Evolutionary conservation across 2,329 filamentous ascomycete genomes (phyloP).

Genomic region (Botrytis aclada): DNA sequence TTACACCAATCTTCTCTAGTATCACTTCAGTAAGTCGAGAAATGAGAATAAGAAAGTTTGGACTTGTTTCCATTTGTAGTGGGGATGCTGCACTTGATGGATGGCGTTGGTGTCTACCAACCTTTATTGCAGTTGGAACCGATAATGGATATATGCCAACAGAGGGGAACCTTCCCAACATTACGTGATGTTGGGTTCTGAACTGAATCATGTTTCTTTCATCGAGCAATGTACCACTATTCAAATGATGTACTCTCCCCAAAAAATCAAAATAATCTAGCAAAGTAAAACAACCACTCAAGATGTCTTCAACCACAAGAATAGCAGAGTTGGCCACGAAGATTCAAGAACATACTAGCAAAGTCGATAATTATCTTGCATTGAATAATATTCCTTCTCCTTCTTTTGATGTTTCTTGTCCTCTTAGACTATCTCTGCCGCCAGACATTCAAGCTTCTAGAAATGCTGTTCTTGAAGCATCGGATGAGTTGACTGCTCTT

Average conservation of each 20-base stretch:
- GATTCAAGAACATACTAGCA: neutral
- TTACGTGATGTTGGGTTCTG: neutral
- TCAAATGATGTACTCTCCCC: neutral
- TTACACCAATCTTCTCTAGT: no score
- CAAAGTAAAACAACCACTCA: neutral
- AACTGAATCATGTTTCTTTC: rapidly evolving
- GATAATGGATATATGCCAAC: neutral
- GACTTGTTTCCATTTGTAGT: neutral
- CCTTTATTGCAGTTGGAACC: neutral
- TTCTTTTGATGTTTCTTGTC: constrained; percentile 7
- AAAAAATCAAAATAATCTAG: neutral
- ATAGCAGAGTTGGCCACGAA: neutral
- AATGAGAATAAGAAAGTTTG: no score
- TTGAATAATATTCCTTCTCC: neutral
- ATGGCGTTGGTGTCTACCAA: neutral
- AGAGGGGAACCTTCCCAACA: neutral
- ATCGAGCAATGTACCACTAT: neutral
- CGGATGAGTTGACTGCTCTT: constrained; percentile 5
- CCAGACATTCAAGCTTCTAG: neutral
- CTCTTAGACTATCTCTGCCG: neutral
- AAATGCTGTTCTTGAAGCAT: neutral
- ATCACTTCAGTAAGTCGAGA: no score
- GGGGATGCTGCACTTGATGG: neutral
- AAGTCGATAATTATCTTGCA: neutral
- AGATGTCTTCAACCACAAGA: neutral